Evolutionary conservation across 192 early-diverging fungal genomes (phyloP), one percentile per base, ranked within the genome.

Genomic region (Rhizophagus clarus): DNA sequence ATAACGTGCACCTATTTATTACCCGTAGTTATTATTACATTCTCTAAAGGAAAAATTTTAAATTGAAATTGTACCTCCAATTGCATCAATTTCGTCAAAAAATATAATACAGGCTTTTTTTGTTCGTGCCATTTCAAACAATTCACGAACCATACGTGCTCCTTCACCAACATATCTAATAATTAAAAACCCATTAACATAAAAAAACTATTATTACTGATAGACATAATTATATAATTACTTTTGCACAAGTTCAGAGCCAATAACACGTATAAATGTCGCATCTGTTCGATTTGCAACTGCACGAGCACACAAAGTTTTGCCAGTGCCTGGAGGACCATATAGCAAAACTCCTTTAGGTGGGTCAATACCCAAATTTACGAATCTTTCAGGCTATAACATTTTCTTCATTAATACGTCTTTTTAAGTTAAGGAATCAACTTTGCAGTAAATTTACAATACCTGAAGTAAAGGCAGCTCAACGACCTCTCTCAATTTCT

Each of bases 31-130:
- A 17, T 15, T 15, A 66, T 14, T 5, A 66, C 14, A 66, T 66
- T 5, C 29, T 66, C 11, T 14, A 31, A 66, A 9, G 15, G 4
- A 66, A 28, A 15, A 66, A 66, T 29, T 31, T 28, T 64, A 24
- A 62, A 24, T 24, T 15, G 15, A 28, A 66, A 15, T 31, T 42
- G 8, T 70, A 77, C 64, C 85, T 81, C 98, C 98, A 83, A 99
- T 98, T 49, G 98, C 98, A 82, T 99, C 98, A 26, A 99, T 91
- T 87, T 99, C 98, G 83, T 99, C 98, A 89, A 99, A 99, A 85
- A 99, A 99, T 81, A 99, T 98, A 81, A 99, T 99, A 84, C 98
- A 99, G 2, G 98, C 98, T 83, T 99, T 99, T 88, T 99, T 99
- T 63, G 97, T 95, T 77, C 97, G 93, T 64, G 98, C 98, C 98